These are phyloP conservation scores for Harringtonia aguacate DNA, from an alignment of 2,329 filamentous ascomycete genomes.

Conservation along the genomic window DNA sequence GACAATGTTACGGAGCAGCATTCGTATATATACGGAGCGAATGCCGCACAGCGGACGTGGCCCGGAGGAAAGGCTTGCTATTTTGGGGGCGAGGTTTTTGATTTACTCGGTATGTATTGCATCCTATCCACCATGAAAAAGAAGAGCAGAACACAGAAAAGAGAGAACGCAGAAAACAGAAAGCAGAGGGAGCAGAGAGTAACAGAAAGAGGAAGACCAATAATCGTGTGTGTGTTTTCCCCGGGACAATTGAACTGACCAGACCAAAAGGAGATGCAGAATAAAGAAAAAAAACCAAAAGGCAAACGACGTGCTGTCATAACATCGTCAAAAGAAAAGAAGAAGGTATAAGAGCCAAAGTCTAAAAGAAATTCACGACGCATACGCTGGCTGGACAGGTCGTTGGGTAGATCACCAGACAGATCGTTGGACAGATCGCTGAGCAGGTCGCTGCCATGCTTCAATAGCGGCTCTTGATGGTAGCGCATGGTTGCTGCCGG, in stretches of 20 bases:
- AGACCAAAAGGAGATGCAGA: too few relatives aligned
- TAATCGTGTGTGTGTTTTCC: too few relatives aligned
- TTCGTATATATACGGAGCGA: too few relatives aligned
- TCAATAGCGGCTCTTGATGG: constrained; percentile 9
- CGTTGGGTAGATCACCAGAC: too few relatives aligned
- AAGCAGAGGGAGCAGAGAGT: not conserved
- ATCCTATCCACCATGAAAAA: too few relatives aligned
- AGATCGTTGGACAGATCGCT: too few relatives aligned
- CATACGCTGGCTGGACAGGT: not conserved
- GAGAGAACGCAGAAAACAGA: not conserved
- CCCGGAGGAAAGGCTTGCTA: too few relatives aligned
- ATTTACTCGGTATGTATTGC: too few relatives aligned
- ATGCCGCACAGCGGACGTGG: too few relatives aligned
- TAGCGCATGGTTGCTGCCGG: constrained; percentile 1
- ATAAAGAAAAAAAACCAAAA: not conserved
- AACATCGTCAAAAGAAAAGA: not conserved
- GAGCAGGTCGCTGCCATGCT: not conserved
- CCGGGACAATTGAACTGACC: too few relatives aligned
- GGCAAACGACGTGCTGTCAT: not conserved
- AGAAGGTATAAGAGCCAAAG: not conserved
- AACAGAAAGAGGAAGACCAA: not conserved
- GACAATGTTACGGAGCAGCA: too few relatives aligned
- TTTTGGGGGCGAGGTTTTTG: not conserved
- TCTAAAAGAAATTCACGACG: not conserved
- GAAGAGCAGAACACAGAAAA: not conserved